Evolutionary conservation across 2,329 filamentous ascomycete species (phyloP).

Genomic region (Teratosphaeria epicoccoides): DNA sequence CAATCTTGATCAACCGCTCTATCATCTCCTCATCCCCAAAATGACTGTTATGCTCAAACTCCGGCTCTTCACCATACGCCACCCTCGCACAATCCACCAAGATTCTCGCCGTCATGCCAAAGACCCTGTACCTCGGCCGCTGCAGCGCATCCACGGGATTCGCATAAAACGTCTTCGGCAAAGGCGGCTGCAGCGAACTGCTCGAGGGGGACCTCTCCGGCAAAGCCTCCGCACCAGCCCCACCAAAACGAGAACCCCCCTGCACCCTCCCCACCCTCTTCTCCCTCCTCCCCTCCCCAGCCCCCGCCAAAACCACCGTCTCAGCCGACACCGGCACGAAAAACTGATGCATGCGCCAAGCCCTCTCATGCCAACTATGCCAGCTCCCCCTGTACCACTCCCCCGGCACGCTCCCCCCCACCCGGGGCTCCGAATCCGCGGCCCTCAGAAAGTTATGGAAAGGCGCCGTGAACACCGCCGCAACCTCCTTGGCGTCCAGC

Average conservation of each 20-base stretch:
- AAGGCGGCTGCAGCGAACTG: conserved; percentile 18
- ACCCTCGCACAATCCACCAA: conserved; percentile 78
- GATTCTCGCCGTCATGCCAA: conserved; percentile 89
- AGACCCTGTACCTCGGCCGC: conserved; percentile 59
- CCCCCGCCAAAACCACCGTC: conserved; percentile 41
- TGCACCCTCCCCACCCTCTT: neutral
- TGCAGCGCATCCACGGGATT: conserved; percentile 18
- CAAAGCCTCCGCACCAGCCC: neutral
- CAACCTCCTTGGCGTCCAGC: conserved; percentile 81
- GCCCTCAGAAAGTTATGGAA: conserved; percentile 69
- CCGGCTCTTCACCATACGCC: conserved; percentile 71
- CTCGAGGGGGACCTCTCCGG: neutral
- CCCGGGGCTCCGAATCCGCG: conserved; percentile 42
- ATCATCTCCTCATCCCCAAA: conserved; percentile 60
- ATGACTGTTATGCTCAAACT: conserved; percentile 63
- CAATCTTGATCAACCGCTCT: conserved; percentile 43
- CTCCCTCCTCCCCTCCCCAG: conserved; percentile 1
- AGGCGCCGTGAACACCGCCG: conserved; percentile 82
- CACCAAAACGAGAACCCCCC: neutral
- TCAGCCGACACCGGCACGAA: conserved; percentile 70
- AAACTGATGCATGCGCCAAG: conserved; percentile 89
- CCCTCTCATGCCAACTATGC: conserved; percentile 64
- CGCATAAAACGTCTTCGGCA: conserved; percentile 20
- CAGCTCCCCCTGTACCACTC: conserved; percentile 81
- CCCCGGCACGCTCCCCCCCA: conserved; percentile 31